Conservation (phyloP, 2,329 filamentous ascomycete species). For the Diplodia sapinea region DNA sequence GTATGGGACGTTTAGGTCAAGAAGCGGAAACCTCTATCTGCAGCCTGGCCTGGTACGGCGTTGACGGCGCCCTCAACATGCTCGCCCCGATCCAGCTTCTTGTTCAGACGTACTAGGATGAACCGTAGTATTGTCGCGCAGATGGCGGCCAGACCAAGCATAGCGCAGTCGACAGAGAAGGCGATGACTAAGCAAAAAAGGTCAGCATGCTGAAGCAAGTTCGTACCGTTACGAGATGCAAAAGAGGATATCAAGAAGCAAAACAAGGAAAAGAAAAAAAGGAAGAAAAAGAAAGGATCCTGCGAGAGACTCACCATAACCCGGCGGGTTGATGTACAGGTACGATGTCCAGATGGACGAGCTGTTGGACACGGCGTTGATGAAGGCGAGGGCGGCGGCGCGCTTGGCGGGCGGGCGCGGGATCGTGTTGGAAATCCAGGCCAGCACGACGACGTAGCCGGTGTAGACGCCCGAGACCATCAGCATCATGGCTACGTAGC, state of each 20-base stretch:
- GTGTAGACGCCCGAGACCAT: conserved; percentile 70
- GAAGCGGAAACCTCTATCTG: conserved; percentile 69
- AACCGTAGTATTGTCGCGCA: conserved; percentile 66
- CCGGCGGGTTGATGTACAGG: conserved; percentile 62
- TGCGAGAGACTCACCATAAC: conserved; percentile 18
- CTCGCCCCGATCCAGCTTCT: conserved; percentile 70
- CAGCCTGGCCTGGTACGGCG: conserved; percentile 61
- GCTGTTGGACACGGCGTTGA: conserved; percentile 74
- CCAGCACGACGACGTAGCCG: conserved; percentile 65
- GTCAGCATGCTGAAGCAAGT: neutral
- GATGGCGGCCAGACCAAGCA: conserved; percentile 67
- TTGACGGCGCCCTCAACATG: conserved; percentile 61
- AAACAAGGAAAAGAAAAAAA: too few species aligned
- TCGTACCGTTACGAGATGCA: neutral
- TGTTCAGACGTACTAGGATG: conserved; percentile 70
- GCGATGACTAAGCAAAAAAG: conserved; percentile 57
- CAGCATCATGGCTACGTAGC: conserved; percentile 75
- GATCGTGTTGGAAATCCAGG: conserved; percentile 78
- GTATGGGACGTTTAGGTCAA: conserved; percentile 55
- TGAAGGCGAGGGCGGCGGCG: conserved; percentile 73
- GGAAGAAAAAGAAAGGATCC: too few species aligned
- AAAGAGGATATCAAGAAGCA: too few species aligned
- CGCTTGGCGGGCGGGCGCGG: conserved; percentile 78
- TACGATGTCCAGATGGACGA: conserved; percentile 73
- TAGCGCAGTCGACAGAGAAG: conserved; percentile 71